Percentiles rank a stretch among this genome's conserved stretches.
Conservation (phyloP, 78 protist species). For the Chrysochromulina tobinii region DNA sequence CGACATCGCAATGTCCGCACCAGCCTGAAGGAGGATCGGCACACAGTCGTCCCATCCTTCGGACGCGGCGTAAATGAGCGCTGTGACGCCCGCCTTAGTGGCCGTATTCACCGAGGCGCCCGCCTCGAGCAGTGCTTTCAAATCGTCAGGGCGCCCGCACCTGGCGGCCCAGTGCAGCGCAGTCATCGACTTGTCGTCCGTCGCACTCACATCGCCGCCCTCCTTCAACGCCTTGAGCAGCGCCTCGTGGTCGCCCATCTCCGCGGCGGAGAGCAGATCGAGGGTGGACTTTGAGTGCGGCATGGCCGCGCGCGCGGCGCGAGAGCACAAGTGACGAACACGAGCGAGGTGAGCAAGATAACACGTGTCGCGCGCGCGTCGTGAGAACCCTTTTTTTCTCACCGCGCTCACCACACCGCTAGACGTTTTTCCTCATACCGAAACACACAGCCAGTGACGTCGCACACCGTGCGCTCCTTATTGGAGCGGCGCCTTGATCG, state of each 20-base stretch:
- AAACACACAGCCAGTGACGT: too few species aligned
- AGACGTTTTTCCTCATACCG: too few species aligned
- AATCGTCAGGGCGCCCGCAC: background rate
- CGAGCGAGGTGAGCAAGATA: too few species aligned
- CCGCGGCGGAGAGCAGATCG: background rate
- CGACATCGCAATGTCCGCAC: background rate
- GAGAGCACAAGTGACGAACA: too few species aligned
- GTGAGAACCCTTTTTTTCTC: too few species aligned
- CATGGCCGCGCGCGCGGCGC: too few species aligned
- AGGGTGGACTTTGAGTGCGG: too few species aligned
- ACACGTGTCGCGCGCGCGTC: too few species aligned
- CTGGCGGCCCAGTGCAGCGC: slow-evolving; percentile 36
- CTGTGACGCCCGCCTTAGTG: background rate
- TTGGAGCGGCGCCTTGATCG: too few species aligned
- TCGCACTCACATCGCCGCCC: background rate
- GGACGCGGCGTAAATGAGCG: background rate
- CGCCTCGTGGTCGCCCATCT: slow-evolving; percentile 24
- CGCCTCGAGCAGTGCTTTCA: background rate
- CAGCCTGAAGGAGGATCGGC: background rate
- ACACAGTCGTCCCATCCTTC: slow-evolving; percentile 27
- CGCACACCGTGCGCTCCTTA: too few species aligned
- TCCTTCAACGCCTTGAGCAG: background rate
- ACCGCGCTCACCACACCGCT: too few species aligned
- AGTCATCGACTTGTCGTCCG: background rate
- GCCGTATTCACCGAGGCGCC: background rate